Conservation (phyloP, 495 filamentous ascomycete genomes). For the Physcia stellaris region DNA sequence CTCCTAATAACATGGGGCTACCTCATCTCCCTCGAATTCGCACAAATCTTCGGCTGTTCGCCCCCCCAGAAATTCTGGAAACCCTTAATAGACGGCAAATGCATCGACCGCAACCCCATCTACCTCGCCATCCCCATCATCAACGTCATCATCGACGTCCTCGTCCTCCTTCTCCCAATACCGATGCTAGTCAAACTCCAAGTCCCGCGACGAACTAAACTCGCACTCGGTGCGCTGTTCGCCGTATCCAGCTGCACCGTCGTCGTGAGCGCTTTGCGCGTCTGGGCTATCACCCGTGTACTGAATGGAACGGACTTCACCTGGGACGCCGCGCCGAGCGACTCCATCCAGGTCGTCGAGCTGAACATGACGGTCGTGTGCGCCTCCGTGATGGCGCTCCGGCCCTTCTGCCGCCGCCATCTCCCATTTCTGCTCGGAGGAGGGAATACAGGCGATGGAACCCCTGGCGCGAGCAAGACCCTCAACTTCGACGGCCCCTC, state of each 20-base stretch:
- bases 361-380: slow-evolving; percentile 24
- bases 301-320: slow-evolving; percentile 17
- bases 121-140: slow-evolving; percentile 26
- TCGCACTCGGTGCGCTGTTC: slow-evolving; percentile 18
- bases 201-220: slow-evolving; percentile 21
- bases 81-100: slow-evolving; percentile 14
- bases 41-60: slow-evolving; percentile 20
- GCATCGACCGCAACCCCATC: slow-evolving; percentile 21
- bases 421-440: slow-evolving; percentile 21
- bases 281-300: slow-evolving; percentile 15
- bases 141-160: slow-evolving; percentile 25
- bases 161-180: slow-evolving; percentile 25
- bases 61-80: slow-evolving; percentile 24
- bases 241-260: slow-evolving; percentile 23
- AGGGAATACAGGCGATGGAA: not conserved
- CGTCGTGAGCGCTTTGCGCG: slow-evolving; percentile 24
- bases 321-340: slow-evolving; percentile 19
- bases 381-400: slow-evolving; percentile 23
- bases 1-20: slow-evolving; percentile 24
- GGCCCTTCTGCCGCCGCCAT: slow-evolving; percentile 23
- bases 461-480: not conserved
- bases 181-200: slow-evolving; percentile 24
- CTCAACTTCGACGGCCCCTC: no score
- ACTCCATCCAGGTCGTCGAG: slow-evolving; percentile 23
- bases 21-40: slow-evolving; percentile 21